Evolutionary conservation across 2,329 filamentous ascomycete species (phyloP).

Genomic region (Fusarium brachygibbosum): DNA sequence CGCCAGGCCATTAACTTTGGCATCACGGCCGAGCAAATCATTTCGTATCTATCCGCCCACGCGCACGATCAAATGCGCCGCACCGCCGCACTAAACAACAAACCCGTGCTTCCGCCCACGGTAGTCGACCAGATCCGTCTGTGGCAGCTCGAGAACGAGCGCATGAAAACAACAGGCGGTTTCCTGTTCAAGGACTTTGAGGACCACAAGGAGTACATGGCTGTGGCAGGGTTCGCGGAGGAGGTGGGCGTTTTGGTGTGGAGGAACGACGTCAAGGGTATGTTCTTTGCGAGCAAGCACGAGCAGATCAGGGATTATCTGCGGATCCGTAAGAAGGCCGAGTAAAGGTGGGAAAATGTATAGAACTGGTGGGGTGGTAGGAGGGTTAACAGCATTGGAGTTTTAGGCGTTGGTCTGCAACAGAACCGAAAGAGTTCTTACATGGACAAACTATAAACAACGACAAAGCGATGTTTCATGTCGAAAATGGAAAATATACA

Average conservation of each 20-base stretch:
- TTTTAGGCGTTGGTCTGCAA: slow-evolving; percentile 31
- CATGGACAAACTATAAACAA: no score
- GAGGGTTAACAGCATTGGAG: slow-evolving; percentile 36
- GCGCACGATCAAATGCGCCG: slow-evolving; percentile 95
- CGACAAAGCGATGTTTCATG: not conserved
- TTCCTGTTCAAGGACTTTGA: slow-evolving; percentile 93
- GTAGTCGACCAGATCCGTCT: slow-evolving; percentile 97
- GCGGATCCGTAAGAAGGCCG: slow-evolving; percentile 71
- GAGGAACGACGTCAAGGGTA: slow-evolving; percentile 81
- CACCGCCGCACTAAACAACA: slow-evolving; percentile 67
- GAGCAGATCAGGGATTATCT: slow-evolving; percentile 90
- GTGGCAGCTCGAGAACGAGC: slow-evolving; percentile 97
- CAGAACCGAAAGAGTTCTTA: not conserved
- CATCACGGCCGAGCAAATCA: slow-evolving; percentile 96
- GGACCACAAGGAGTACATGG: slow-evolving; percentile 76
- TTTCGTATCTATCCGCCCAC: slow-evolving; percentile 90
- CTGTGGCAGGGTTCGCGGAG: slow-evolving; percentile 82
- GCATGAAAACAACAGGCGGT: slow-evolving; percentile 86
- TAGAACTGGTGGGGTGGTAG: not conserved
- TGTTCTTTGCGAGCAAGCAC: slow-evolving; percentile 93
- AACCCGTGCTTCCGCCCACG: slow-evolving; percentile 88
- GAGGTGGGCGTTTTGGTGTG: slow-evolving; percentile 92
- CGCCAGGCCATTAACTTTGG: slow-evolving; percentile 88
- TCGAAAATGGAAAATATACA: not conserved
- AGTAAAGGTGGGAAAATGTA: slow-evolving; percentile 46